Evolutionary conservation across 805 yeast genomes (phyloP).

Genomic region (Lachancea thermotolerans): DNA sequence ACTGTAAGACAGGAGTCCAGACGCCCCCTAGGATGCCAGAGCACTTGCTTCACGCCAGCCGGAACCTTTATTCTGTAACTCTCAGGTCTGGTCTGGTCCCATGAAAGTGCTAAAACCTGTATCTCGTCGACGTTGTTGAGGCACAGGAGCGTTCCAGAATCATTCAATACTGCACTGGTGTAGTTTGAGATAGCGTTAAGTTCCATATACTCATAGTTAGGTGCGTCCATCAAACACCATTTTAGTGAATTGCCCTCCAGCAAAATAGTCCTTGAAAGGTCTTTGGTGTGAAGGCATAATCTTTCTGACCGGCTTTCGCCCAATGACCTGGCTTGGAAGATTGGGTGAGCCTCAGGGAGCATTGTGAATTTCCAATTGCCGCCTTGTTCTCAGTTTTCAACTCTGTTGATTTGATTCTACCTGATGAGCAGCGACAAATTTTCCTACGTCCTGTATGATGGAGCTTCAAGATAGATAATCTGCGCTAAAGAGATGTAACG

Average conservation of each 20-base stretch:
- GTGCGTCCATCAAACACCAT: constrained; percentile 14
- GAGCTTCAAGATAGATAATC: not conserved
- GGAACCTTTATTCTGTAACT: constrained; percentile 1
- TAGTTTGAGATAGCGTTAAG: constrained; percentile 10
- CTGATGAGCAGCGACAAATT: not conserved
- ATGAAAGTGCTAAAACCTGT: constrained; percentile 24
- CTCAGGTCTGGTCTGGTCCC: constrained; percentile 13
- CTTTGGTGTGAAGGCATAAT: constrained; percentile 14
- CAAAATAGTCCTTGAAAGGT: constrained; percentile 16
- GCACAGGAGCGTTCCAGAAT: constrained; percentile 19
- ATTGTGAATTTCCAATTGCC: not conserved
- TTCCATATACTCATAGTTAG: constrained; percentile 12
- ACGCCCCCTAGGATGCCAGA: constrained; percentile 38
- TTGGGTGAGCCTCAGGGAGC: constrained; percentile 7
- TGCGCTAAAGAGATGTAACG: not conserved
- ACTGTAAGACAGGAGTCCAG: constrained; percentile 20
- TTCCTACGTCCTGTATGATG: constrained; percentile 2
- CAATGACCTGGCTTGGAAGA: constrained; percentile 4
- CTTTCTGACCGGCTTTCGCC: constrained; percentile 7
- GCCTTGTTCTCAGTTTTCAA: not conserved
- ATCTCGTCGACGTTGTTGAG: constrained; percentile 14
- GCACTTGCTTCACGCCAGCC: constrained; percentile 33
- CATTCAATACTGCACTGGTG: constrained; percentile 12
- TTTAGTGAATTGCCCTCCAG: constrained; percentile 15
- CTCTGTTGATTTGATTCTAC: not conserved